A percentile compares a stretch with the other conserved stretches of the same genome.
These are phyloP conservation scores for Nicotiana sylvestris DNA, from an alignment of 257 asterid species.

Conservation along the genomic window DNA sequence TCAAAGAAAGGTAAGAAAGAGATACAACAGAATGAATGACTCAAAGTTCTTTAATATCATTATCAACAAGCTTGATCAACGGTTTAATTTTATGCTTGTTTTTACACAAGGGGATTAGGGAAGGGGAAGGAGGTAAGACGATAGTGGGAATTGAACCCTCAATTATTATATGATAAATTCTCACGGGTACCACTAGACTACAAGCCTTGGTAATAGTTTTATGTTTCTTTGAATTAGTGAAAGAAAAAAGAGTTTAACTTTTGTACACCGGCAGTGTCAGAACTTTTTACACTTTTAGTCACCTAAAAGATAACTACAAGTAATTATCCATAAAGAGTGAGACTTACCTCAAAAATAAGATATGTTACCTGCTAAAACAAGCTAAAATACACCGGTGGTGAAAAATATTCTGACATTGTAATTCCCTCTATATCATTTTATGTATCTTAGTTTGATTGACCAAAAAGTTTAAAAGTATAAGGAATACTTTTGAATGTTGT, in stretches of 20 bases:
- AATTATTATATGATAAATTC: background rate
- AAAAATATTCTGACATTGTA: no score
- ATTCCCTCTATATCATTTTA: no score
- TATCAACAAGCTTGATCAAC: background rate
- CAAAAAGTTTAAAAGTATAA: background rate
- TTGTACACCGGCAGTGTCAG: no score
- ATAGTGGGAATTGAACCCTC: background rate
- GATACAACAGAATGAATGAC: background rate
- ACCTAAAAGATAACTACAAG: background rate
- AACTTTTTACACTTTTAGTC: background rate
- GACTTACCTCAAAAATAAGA: background rate
- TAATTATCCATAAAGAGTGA: background rate
- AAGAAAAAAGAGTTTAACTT: no score
- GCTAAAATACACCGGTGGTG: no score
- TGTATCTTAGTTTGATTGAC: background rate
- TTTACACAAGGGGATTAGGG: background rate
- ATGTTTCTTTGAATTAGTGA: background rate
- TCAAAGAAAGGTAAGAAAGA: background rate
- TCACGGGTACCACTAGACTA: background rate
- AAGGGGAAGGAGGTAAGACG: background rate
- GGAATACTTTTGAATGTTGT: background rate
- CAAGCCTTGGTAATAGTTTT: background rate
- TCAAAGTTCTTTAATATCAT: background rate
- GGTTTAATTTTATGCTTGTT: background rate
- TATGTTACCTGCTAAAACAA: background rate